These are phyloP conservation scores for Cunninghamia lanceolata DNA, from an alignment of 75 land plant genomes.

Conservation along the genomic window DNA sequence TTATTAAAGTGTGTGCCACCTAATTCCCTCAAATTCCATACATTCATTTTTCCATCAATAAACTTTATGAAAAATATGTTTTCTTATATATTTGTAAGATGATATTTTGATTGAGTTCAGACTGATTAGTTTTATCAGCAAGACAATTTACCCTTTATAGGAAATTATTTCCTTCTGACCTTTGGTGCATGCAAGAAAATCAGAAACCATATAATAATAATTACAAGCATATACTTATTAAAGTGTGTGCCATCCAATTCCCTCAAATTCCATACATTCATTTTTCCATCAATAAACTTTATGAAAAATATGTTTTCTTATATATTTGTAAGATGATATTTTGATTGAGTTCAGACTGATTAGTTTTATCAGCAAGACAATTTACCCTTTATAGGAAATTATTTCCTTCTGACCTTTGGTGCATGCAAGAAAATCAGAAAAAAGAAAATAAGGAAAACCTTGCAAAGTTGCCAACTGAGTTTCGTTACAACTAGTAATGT, in stretches of 20 bases:
- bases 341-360: neutral
- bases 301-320: neutral
- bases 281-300: no score
- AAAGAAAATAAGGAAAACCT: conserved; percentile 37
- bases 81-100: neutral
- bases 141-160: neutral
- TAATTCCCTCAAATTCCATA: no score
- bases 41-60: no score
- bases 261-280: no score
- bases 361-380: neutral
- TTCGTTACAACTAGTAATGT: conserved; percentile 31
- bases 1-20: no score
- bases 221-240: no score
- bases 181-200: neutral
- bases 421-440: neutral
- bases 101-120: neutral
- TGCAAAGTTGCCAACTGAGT: conserved; percentile 39
- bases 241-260: no score
- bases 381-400: neutral
- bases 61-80: neutral
- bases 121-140: neutral
- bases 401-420: neutral
- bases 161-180: neutral
- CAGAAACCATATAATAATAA: neutral
- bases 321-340: neutral